Evolutionary conservation across 225 moss, liverwort and hornwort genomes (phyloP), one percentile per base, ranked within the genome.

Genomic region (Ulota crispa): DNA sequence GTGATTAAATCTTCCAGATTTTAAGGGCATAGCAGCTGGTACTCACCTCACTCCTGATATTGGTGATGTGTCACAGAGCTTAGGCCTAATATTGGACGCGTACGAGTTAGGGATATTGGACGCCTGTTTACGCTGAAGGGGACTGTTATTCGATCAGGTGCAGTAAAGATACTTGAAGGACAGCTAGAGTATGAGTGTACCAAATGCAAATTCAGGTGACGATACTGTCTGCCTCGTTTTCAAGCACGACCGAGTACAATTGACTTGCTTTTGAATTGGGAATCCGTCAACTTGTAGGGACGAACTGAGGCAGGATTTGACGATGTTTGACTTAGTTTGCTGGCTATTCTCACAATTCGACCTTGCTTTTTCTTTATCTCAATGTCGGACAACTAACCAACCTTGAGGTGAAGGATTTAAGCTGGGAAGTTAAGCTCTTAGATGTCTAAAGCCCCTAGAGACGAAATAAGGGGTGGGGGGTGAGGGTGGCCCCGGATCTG

Each of bases 101-200:
- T 96, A 76, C 87, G 98, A 82, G 93, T 89, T 27, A 88, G 91
- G 82, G 91, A 99, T 75, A 85, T 96, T 55, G 98, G 96, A 50
- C 93, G 86, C 59, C 82, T 99, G 52, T 80, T 99, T 32, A 95
- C 94, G 3, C 77, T 99, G 54, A 91, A 93, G 70, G 98, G 98
- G 23, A 99, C 98, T 50, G 92, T 99, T 57, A 96, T 96, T 69
- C 89, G 98, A 70, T 93, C 95, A 39, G 98, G 98, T 69, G 98
- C 86, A 27, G 92, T 96, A n/a, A 99, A 96, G 80, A 88, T 99
- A 75, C 87, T 96, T 26, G 93, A 99, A 83, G 93, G 93, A 71
- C 92, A 94, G 78, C 80, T 87, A 19, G 86, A 90, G 11, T 96
- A 93, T 62, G 92, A 92, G 85, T 99, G 98, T 84, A 84, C 81